These are phyloP conservation scores for Tetrapisispora namnaoensis DNA, from an alignment of 805 yeast species.

Conservation along the genomic window DNA sequence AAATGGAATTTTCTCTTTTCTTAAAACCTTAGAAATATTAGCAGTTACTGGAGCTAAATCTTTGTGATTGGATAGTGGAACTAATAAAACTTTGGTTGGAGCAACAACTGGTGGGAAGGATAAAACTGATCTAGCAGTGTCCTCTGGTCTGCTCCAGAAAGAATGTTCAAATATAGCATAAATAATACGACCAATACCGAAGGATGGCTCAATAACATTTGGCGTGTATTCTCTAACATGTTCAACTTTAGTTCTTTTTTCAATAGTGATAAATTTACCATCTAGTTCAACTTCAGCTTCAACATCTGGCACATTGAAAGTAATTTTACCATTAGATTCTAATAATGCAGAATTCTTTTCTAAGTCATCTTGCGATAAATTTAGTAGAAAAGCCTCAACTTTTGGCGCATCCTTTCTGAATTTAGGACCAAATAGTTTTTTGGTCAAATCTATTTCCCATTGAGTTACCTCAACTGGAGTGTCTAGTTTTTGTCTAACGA, in stretches of 20 bases:
- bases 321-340: slow-evolving; percentile 48
- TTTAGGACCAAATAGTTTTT: slow-evolving; percentile 95
- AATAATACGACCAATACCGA: slow-evolving; percentile 96
- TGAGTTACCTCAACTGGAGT: slow-evolving; percentile 76
- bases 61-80: slow-evolving; percentile 82
- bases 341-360: slow-evolving; percentile 69
- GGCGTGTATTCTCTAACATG: slow-evolving; percentile 94
- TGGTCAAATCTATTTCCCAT: slow-evolving; percentile 78
- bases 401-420: slow-evolving; percentile 95
- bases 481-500: slow-evolving; percentile 82
- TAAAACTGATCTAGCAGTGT: slow-evolving; percentile 76
- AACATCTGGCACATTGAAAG: slow-evolving; percentile 57
- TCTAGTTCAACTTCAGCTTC: slow-evolving; percentile 63
- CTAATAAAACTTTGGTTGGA: slow-evolving; percentile 93
- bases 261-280: slow-evolving; percentile 60
- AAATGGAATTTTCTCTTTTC: slow-evolving; percentile 78
- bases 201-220: slow-evolving; percentile 96
- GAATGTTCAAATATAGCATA: slow-evolving; percentile 89
- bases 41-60: slow-evolving; percentile 68
- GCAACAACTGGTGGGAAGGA: slow-evolving; percentile 94
- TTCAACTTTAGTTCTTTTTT: slow-evolving; percentile 68
- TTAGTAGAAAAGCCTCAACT: slow-evolving; percentile 69
- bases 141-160: slow-evolving; percentile 92
- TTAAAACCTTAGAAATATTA: slow-evolving; percentile 59
- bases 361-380: slow-evolving; percentile 76